Evolutionary conservation across 805 yeast species (phyloP).

Genomic region (Wickerhamomyces canadensis): DNA sequence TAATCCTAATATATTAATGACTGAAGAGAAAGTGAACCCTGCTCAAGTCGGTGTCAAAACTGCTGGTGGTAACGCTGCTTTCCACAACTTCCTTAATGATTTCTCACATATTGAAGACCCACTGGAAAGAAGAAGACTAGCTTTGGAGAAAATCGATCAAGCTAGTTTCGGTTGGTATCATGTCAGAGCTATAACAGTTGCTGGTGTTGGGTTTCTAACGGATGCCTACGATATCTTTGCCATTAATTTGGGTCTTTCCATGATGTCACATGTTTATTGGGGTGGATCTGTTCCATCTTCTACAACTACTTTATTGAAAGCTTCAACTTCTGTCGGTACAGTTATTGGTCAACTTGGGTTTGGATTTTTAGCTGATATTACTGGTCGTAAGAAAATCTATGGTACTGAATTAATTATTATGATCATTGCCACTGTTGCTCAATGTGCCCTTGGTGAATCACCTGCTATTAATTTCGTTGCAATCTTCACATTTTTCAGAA

Average conservation of each 20-base stretch:
- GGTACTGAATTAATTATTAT: conserved; percentile 83
- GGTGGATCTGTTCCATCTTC: conserved; percentile 56
- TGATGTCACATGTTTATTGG: conserved; percentile 79
- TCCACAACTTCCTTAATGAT: conserved; percentile 76
- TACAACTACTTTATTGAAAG: conserved; percentile 72
- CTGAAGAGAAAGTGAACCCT: conserved; percentile 19
- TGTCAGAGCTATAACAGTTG: conserved; percentile 73
- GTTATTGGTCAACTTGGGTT: conserved; percentile 86
- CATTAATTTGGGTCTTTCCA: conserved; percentile 73
- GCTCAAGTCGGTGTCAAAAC: conserved; percentile 31
- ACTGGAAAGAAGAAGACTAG: conserved; percentile 79
- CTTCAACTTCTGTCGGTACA: conserved; percentile 90
- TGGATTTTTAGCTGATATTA: conserved; percentile 73
- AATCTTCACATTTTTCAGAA: conserved; percentile 70
- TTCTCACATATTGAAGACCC: conserved; percentile 82
- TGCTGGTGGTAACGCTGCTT: conserved; percentile 79
- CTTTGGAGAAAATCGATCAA: conserved; percentile 77
- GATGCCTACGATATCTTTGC: conserved; percentile 93
- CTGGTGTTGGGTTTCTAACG: conserved; percentile 91
- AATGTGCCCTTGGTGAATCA: conserved; percentile 67
- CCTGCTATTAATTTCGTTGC: conserved; percentile 72
- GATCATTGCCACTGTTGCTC: conserved; percentile 74
- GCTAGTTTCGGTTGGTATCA: conserved; percentile 81
- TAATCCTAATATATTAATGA: neutral
- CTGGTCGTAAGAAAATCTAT: conserved; percentile 84